Base-by-base conservation (phyloP, 1,139 yeast species). In the Geotrichum phurueaensis region DNA sequence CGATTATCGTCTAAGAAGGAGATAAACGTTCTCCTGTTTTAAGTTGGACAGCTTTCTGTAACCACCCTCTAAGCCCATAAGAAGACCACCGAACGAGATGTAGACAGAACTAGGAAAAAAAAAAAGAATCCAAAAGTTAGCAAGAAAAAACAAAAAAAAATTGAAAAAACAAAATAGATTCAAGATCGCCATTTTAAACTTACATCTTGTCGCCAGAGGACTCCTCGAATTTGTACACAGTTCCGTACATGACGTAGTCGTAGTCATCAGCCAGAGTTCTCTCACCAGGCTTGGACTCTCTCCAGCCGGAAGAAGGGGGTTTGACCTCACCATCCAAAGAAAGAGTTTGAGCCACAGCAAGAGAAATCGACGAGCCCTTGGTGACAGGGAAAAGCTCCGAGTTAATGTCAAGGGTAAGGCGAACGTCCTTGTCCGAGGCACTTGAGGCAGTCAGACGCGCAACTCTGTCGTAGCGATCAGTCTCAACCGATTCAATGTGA, bases 171-270 rank as follows among this genome's bases (percentile, higher is more conserved):
- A 27, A 50, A 15, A 50, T 20, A 15, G 36, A 20, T 5, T 6
- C 9, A n/a, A 10, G n/a, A 31, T 13, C 27, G n/a, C 18, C 10
- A 51, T 36, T 5, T 15, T 27, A 25, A 43, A 65, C 76, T 63
- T 64, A 75, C 72, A 79, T 78, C 66, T 78, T 77, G 70, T 84
- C 87, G 64, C 84, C 87, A 53, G 82, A 78, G 65, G 87, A 85
- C 76, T 94, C 99, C 73, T 94, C 97, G 72, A 95, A 94, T 75
- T 94, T 91, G 80, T 95, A 95, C 56, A 95, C 96, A 18, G 97
- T 92, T 62, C 99, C 99, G 74, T 92, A 87, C 98, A 94, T 94
- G 68, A 94, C 98, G 70, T 95, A 95, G 73, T 95, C 99, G 76
- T 91, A 94, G 71, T 94, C 98, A 72, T 94, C 98, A 63, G 97